phyloP scores from a whole-genome alignment of 2,329 filamentous ascomycete species.

The Penicillium sp. region DNA sequence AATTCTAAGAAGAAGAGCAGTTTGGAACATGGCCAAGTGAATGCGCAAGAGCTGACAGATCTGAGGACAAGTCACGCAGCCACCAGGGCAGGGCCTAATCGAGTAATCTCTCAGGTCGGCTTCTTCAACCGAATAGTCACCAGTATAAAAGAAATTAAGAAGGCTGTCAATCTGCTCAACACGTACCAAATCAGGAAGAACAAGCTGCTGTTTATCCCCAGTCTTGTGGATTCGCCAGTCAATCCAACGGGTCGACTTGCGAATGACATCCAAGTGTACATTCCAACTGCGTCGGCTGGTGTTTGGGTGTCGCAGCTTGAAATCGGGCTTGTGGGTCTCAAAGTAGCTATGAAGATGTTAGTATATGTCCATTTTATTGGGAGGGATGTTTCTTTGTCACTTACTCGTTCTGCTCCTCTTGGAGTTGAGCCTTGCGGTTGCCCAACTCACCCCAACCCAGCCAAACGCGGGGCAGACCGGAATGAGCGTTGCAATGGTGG shows the following conservation, averaged over 20 bases:
- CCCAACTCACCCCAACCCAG: constrained; percentile 5
- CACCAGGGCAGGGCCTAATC: not conserved
- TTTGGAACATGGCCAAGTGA: constrained; percentile 14
- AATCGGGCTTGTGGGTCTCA: not conserved
- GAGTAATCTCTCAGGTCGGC: not conserved
- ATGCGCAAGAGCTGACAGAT: constrained; percentile 7
- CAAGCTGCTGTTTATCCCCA: not conserved
- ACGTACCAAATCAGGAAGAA: not conserved
- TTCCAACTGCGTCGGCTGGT: not conserved
- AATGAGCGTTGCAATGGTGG: constrained; percentile 1
- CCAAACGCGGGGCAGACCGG: constrained; percentile 1
- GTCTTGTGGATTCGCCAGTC: not conserved
- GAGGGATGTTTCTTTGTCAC: not conserved
- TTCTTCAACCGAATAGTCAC: constrained; percentile 11
- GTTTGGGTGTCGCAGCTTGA: not conserved
- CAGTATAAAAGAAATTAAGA: constrained; percentile 13
- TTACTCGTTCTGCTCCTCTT: not conserved
- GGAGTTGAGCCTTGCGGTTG: constrained; percentile 3
- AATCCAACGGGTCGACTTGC: constrained; percentile 1
- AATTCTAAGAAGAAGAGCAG: constrained; percentile 12
- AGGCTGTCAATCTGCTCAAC: constrained; percentile 1
- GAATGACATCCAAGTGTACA: not conserved
- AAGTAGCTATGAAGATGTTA: not conserved
- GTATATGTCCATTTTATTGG: not conserved
- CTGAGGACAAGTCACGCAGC: constrained; percentile 8